These are phyloP conservation scores for Coniferiporia weirii DNA, from an alignment of 1,284 basidiomycete species.

Conservation along the genomic window DNA sequence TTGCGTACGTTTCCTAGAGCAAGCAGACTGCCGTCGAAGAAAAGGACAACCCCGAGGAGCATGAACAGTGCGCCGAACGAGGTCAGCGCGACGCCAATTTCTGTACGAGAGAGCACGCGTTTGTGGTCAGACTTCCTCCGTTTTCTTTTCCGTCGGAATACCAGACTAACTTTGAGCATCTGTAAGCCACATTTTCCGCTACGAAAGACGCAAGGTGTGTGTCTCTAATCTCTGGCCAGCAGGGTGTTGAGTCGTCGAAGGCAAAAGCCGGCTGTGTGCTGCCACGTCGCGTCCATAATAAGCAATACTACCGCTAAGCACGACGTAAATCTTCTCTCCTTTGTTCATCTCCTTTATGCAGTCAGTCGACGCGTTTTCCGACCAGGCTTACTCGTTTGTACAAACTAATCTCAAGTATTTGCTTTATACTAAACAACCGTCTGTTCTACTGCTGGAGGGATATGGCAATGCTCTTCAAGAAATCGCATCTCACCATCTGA, in stretches of 20 bases:
- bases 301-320: neutral
- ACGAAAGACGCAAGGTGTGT: neutral
- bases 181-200: constrained; percentile 57
- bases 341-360: neutral
- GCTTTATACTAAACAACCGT: neutral
- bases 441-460: constrained; percentile 17
- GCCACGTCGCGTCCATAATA: neutral
- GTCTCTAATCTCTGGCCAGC: neutral
- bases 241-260: neutral
- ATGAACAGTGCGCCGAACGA: constrained; percentile 98
- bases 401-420: too few relatives aligned
- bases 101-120: constrained; percentile 35
- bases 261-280: neutral
- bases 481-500: constrained; percentile 19
- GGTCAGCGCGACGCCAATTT: constrained; percentile 94
- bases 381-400: too few relatives aligned
- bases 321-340: neutral
- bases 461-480: constrained; percentile 18
- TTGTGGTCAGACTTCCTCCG: neutral
- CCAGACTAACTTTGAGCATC: constrained; percentile 52
- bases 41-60: constrained; percentile 90
- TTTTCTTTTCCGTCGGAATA: neutral
- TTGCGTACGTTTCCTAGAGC: constrained; percentile 88
- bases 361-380: too few relatives aligned
- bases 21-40: constrained; percentile 96